Evolutionary conservation across 1,284 basidiomycete species (phyloP), one percentile per base, ranked within the genome.

Genomic region (Malassezia equina): DNA sequence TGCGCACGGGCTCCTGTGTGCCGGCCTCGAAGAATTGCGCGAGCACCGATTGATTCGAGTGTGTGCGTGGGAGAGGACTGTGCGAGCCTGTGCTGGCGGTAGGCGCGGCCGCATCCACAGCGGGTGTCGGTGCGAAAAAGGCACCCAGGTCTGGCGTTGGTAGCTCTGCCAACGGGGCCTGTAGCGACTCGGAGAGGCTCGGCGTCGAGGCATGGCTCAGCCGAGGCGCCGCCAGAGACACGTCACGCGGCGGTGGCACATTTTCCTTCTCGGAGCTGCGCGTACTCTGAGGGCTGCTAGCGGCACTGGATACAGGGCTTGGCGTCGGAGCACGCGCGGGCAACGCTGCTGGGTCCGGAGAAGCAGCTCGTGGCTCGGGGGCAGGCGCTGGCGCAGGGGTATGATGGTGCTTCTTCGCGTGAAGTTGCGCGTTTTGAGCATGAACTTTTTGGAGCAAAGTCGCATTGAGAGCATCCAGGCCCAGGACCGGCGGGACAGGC

Each of bases 11-110:
- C 27, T 60, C 52, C 28, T 63, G 61, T 36, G 67, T 67, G 19
- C 67, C 69, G n/a, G 59, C 61, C 24, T 64, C 55, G 51, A 71
- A 71, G 57, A 71, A 71, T 32, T 68, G 67, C 11, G 65, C 69
- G 8, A 71, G 63, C 2, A 66, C 67, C 7, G 64, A 64, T 23
- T 59, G 59, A 39, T 58, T 61, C 3, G 67, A 66, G 2, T 28
- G 50, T 11, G 42, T 57, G 23, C 49, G 48, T 5, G 31, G 6
- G 5, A 48, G 27, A 3, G 46, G 17, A 21, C 13, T 28, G 12
- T 47, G n/a, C 36, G 28, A 50, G 12, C 40, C 52, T 28, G 50
- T 41, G 19, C 19, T n/a, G 15, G 25, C 21, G 13, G 23, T 9
- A 1, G 40, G 32, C 15, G 36, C 3, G 19, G 11, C 19, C 11